Evolutionary conservation across 352 stramenopile species (phyloP).

Genomic region (Albugo candida): DNA sequence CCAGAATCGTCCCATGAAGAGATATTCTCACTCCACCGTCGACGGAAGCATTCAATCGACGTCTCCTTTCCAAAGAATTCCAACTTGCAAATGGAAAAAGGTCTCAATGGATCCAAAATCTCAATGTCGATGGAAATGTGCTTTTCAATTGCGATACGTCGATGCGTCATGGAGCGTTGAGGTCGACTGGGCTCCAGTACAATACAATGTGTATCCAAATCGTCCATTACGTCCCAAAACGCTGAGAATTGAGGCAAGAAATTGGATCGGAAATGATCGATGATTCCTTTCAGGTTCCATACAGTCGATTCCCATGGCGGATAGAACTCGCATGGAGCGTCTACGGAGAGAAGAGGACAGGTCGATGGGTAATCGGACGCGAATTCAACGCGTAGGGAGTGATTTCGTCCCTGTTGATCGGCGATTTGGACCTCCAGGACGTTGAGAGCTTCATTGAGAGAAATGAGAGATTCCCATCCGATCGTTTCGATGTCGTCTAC

Average conservation of each 20-base stretch:
- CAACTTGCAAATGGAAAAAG: constrained; percentile 29
- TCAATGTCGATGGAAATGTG: constrained; percentile 60
- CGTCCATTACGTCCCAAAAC: constrained; percentile 65
- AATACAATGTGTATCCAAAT: constrained; percentile 44
- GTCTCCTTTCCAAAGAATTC: constrained; percentile 61
- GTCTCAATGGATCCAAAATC: constrained; percentile 20
- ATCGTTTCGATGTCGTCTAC: constrained; percentile 37
- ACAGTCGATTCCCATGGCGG: constrained; percentile 12
- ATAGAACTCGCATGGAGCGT: constrained; percentile 33
- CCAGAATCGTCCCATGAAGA: constrained; percentile 37
- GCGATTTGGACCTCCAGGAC: constrained; percentile 26
- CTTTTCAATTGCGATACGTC: constrained; percentile 40
- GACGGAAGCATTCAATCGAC: constrained; percentile 23
- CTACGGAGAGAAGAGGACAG: constrained; percentile 18
- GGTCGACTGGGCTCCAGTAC: constrained; percentile 57
- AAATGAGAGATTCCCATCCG: constrained; percentile 29
- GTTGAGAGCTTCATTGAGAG: constrained; percentile 36
- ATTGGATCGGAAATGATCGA: constrained; percentile 27
- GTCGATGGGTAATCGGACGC: constrained; percentile 9
- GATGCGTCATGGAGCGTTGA: constrained; percentile 33
- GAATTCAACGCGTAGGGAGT: constrained; percentile 23
- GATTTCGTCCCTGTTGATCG: constrained; percentile 20
- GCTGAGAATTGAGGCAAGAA: constrained; percentile 39
- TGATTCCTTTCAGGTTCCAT: constrained; percentile 5
- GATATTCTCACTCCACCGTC: constrained; percentile 31